A percentile compares a stretch with the other conserved stretches of the same genome.
phyloP scores from a whole-genome alignment of 495 filamentous ascomycete species.

The Durotheca rogersii region DNA sequence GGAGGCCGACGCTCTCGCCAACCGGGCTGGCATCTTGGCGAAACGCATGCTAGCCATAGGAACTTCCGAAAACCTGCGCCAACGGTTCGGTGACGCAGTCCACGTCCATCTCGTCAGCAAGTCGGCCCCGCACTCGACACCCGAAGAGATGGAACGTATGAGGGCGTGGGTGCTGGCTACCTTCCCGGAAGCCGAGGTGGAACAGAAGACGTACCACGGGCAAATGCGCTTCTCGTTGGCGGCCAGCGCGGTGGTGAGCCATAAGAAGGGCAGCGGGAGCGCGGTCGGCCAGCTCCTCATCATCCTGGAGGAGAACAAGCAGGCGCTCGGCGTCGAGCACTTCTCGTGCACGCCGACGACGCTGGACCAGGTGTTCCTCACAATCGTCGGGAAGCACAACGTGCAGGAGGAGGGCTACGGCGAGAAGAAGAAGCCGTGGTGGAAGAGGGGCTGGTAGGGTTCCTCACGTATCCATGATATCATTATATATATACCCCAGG shows the following conservation, averaged over 20 bases:
- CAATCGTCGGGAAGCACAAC: conserved; percentile 73
- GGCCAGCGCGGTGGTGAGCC: conserved; percentile 30
- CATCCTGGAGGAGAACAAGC: conserved; percentile 65
- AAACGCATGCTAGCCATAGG: conserved; percentile 70
- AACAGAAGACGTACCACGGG: conserved; percentile 76
- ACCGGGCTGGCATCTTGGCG: conserved; percentile 71
- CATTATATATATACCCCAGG: too few species aligned
- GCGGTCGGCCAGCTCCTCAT: conserved; percentile 67
- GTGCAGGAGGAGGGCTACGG: conserved; percentile 74
- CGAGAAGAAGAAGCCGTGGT: conserved; percentile 38
- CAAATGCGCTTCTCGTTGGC: conserved; percentile 79
- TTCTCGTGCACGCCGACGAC: conserved; percentile 80
- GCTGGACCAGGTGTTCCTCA: conserved; percentile 84
- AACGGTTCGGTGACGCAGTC: conserved; percentile 60
- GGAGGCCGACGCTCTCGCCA: conserved; percentile 72
- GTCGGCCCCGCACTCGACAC: conserved; percentile 66
- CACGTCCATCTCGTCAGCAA: conserved; percentile 73
- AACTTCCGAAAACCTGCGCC: conserved; percentile 58
- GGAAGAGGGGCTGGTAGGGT: conserved; percentile 21
- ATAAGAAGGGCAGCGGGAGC: conserved; percentile 25
- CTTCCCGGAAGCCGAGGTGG: conserved; percentile 61
- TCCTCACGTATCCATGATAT: too few species aligned
- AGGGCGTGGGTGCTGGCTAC: conserved; percentile 58
- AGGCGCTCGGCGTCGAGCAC: conserved; percentile 68
- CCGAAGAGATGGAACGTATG: conserved; percentile 63